These are phyloP conservation scores for Mycena sanguinolenta DNA, from an alignment of 768 basidiomycete genomes.

Conservation along the genomic window DNA sequence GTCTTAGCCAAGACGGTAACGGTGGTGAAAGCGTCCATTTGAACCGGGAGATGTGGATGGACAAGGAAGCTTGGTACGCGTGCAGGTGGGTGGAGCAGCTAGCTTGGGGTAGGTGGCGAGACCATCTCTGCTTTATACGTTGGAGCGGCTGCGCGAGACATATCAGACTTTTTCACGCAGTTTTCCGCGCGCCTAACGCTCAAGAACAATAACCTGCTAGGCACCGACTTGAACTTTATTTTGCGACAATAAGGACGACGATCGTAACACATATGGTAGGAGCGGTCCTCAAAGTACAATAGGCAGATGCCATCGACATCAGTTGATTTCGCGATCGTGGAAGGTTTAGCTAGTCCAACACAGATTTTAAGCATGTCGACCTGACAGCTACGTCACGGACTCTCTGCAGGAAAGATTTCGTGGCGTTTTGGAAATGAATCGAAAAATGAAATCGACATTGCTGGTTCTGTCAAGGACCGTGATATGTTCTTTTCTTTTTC, in stretches of 20 bases:
- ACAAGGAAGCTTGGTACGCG: conserved; percentile 8
- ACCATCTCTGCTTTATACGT: conserved; percentile 5
- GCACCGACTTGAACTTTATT: neutral
- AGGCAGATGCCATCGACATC: conserved; percentile 6
- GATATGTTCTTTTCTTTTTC: no score
- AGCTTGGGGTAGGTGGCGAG: neutral
- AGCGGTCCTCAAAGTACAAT: conserved; percentile 19
- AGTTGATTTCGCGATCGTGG: neutral
- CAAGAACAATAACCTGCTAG: conserved; percentile 25
- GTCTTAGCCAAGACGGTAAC: conserved; percentile 27
- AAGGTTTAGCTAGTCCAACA: neutral
- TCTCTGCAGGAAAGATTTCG: no score
- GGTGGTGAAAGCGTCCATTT: conserved; percentile 34
- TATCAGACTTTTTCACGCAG: neutral
- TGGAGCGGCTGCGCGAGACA: neutral
- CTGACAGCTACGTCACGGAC: no score
- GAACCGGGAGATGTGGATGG: neutral
- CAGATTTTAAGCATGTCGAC: neutral
- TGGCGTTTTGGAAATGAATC: no score
- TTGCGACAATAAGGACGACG: conserved; percentile 21
- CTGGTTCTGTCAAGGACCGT: no score
- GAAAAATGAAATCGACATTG: no score
- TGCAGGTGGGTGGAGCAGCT: neutral
- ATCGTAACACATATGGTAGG: conserved; percentile 17
- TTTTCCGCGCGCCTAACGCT: no score